Conservation (phyloP, 306 rosid species). For the Trichosanthes truncata region DNA sequence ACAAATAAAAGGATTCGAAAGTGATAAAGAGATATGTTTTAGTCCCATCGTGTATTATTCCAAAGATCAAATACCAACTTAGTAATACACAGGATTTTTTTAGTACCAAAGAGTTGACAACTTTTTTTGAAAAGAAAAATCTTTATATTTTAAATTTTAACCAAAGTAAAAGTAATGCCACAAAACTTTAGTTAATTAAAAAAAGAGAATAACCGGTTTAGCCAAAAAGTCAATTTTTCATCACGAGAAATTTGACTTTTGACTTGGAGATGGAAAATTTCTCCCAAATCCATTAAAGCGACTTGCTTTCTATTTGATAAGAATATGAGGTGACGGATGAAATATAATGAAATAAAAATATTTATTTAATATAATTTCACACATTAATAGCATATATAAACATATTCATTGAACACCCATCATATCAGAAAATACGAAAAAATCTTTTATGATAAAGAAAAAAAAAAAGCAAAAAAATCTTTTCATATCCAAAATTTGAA, state of each 20-base stretch:
- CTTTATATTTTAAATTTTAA: neutral
- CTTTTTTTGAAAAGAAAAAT: neutral
- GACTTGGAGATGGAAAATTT: neutral
- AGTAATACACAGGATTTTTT: neutral
- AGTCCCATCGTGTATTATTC: conserved; percentile 6
- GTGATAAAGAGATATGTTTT: neutral
- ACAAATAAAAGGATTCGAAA: neutral
- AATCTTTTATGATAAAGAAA: too few species aligned
- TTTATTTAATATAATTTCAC: neutral
- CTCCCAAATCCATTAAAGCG: neutral
- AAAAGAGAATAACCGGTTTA: neutral
- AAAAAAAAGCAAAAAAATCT: neutral
- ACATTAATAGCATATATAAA: neutral
- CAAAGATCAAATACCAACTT: neutral
- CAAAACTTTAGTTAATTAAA: neutral
- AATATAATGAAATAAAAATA: neutral
- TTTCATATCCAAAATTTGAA: neutral
- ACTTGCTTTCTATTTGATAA: neutral
- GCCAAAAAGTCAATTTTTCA: neutral
- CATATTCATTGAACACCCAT: neutral
- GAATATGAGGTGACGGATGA: neutral
- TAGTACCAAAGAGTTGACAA: conserved; percentile 2
- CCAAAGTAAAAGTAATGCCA: neutral
- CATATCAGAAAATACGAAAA: neutral
- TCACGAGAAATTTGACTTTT: neutral